Base-by-base conservation (phyloP, 2,329 filamentous ascomycete genomes). In the Aspergillus proliferans region DNA sequence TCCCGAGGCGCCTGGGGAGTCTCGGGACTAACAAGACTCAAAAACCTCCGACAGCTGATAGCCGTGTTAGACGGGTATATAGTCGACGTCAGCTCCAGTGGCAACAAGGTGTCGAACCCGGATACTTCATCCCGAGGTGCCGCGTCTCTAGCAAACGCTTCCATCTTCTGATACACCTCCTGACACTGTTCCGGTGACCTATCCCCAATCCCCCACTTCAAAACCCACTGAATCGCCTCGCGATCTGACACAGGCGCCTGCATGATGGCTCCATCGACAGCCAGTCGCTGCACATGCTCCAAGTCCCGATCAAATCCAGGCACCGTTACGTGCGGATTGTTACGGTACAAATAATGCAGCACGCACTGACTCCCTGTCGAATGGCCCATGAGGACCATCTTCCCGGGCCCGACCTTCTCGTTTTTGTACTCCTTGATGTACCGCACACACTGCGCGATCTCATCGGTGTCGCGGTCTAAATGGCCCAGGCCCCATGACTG, bases 211-310 rank as follows among this genome's bases (percentile, higher is more conserved):
- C 63, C 63, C 43, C 55, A 38, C 19, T 51, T 58, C 15, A 69
- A 50, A 1, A 57, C 57, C 49, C 62, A 69, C 47, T 81, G 71
- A 9, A 77, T 67, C 2, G 79, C 81, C 64, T 94, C 86, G 15
- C 88, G 77, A 64, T 95, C 89, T 1, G 83, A 88, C 2, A 92
- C 84, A 0, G 87, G 83, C 0, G 85, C 88, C 64, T 95, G 90
- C 51, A 95, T 72, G 33, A 95, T 85, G 33, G 83, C 84, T 14
- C 86, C 89, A 52, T 92, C 82, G 1, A 95, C 71, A 0, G 51
- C 71, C 0, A 79, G 76, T 10, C 79, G 71, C 41, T 69, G 69
- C 2, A 69, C 51, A 43, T 72, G 61, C 39, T 63, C 51, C 5
- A 67, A 53, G 3, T 49, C 49, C 0, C 56, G 43, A 47, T 69